Conservation (phyloP, 1,284 basidiomycete genomes). For the Volvariella surrecta region DNA sequence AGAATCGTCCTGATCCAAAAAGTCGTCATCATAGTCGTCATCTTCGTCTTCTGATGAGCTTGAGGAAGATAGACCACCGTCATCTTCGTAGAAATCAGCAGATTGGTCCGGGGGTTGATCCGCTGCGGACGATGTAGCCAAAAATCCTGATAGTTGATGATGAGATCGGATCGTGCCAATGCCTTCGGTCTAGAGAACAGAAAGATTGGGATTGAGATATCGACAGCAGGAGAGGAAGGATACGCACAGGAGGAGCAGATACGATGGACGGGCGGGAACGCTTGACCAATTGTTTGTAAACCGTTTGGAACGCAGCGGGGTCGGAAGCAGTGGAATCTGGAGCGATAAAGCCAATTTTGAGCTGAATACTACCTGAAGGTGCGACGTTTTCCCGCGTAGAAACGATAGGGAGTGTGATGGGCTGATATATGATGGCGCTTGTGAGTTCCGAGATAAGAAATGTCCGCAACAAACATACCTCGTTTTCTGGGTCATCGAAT, state of each 20-base stretch:
- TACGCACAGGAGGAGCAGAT: slow-evolving; percentile 73
- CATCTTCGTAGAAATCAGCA: slow-evolving; percentile 51
- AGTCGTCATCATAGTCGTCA: slow-evolving; percentile 14
- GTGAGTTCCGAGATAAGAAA: too few relatives aligned
- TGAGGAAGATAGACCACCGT: slow-evolving; percentile 55
- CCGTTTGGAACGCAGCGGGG: slow-evolving; percentile 42
- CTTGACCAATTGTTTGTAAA: slow-evolving; percentile 60
- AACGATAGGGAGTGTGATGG: slow-evolving; percentile 40
- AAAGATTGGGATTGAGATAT: slow-evolving; percentile 2
- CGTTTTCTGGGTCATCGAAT: slow-evolving; percentile 53
- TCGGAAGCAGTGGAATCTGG: slow-evolving; percentile 16
- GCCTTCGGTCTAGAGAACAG: slow-evolving; percentile 62
- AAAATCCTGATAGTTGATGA: slow-evolving; percentile 18
- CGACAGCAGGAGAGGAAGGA: slow-evolving; percentile 2
- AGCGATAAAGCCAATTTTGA: slow-evolving; percentile 73
- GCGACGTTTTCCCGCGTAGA: slow-evolving; percentile 58
- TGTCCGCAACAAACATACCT: slow-evolving; percentile 29
- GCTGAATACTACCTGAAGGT: slow-evolving; percentile 53
- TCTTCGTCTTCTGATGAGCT: slow-evolving; percentile 16
- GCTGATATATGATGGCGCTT: too few relatives aligned
- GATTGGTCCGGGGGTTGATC: slow-evolving; percentile 18
- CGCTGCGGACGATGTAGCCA: too few relatives aligned
- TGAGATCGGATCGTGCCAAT: slow-evolving; percentile 79
- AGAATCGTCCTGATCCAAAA: too few relatives aligned
- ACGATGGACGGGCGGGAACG: slow-evolving; percentile 59